phyloP scores from a whole-genome alignment of 306 rosid species.

The Vachellia pachyceras region DNA sequence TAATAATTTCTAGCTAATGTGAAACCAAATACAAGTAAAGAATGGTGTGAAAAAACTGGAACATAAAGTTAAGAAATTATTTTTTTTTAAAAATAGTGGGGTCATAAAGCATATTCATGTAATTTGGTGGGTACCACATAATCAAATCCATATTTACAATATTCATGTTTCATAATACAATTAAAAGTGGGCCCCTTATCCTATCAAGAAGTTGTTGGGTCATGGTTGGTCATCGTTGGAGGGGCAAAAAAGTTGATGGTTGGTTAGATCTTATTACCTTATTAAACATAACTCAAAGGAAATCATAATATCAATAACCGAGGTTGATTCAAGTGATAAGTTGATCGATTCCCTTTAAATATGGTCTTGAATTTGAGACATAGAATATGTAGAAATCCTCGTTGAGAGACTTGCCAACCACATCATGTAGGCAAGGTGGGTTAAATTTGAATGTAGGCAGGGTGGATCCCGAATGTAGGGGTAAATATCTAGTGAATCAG shows the following conservation, averaged over 20 bases:
- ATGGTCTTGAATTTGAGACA: too few species aligned
- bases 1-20: too few species aligned
- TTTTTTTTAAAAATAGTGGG: not conserved
- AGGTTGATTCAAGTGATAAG: too few species aligned
- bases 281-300: not conserved
- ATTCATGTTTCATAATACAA: not conserved
- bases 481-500: too few species aligned
- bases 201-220: constrained; percentile 38
- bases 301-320: not conserved
- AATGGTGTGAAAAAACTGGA: not conserved
- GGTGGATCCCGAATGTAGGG: too few species aligned
- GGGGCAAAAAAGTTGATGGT: constrained; percentile 29
- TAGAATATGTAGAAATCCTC: too few species aligned
- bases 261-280: constrained; percentile 33
- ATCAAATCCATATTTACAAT: not conserved
- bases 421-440: too few species aligned
- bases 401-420: too few species aligned
- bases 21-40: too few species aligned
- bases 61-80: not conserved
- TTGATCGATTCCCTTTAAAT: too few species aligned
- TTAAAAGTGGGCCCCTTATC: constrained; percentile 28
- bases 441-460: too few species aligned
- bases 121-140: constrained; percentile 6
- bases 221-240: constrained; percentile 23
- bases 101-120: not conserved